Evolutionary conservation across 305 asterid species (phyloP), one percentile per base, ranked within the genome.

Genomic region (Fraxinus velutina): DNA sequence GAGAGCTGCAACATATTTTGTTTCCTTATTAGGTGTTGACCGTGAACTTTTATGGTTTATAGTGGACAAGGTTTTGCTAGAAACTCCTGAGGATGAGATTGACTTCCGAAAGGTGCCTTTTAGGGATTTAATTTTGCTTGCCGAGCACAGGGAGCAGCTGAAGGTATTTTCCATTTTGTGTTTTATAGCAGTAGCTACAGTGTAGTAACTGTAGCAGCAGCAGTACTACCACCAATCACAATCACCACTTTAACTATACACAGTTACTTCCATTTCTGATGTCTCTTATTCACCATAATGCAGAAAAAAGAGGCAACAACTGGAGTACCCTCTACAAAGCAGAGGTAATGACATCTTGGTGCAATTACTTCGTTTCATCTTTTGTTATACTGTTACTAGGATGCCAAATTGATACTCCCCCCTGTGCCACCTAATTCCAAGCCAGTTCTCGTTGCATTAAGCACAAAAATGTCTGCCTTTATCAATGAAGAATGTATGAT

Each of bases 11-110:
- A 68, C 52, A 30, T 72, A 4, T 36, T 47, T 77, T 80, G 21
- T 34, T 70, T 83, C 9, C 33, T 42, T 76, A 83, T 74, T 52
- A 47, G 75, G 55, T 85, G 50, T 84, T 88, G 66, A 84, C 74
- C 30, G 10, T 39, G 81, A 80, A 57, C 39, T 62, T 81, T 79
- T 32, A 30, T 72, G 77, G 42, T 64, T 81, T 83, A 68, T 81
- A 92, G 99, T 92, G 88, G 91, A 92, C 91, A 87, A 89, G 89
- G 86, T 72, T 80, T 88, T 92, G 83, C 89, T 95, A 79, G 90
- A 90, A 84, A 91, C 89, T 71, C 97, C 97, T 33, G 94, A 93
- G 83, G 97, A 94, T 34, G 97, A 89, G 78, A 84, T 93, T 85
- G 96, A 96, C 79, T 85, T 81, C 82, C 84, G 79, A 77, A 88